Percentiles rank a stretch among this genome's conserved stretches.
Conservation (phyloP, 164 flowering plant genomes). For the Akebia trifoliata region DNA sequence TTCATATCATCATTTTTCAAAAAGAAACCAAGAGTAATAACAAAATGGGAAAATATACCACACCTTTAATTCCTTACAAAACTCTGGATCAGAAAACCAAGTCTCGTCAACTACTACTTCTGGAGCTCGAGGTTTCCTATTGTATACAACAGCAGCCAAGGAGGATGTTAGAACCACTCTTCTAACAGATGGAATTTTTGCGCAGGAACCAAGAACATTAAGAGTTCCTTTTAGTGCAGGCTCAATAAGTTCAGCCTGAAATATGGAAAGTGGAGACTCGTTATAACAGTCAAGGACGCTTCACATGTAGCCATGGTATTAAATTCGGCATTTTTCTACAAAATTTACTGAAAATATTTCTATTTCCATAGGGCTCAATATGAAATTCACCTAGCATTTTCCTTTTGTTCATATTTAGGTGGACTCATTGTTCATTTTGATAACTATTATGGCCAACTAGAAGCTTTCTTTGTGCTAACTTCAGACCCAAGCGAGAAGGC, state of each 20-base stretch:
- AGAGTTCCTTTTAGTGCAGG: conserved; percentile 53
- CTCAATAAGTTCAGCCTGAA: conserved; percentile 45
- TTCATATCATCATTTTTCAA: no score
- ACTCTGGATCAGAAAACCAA: conserved; percentile 40
- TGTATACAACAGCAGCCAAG: conserved; percentile 27
- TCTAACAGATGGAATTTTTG: conserved; percentile 35
- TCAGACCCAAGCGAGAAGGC: no score
- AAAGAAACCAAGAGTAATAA: no score
- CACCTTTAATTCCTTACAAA: conserved; percentile 34
- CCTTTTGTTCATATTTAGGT: no score
- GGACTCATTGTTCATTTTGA: no score
- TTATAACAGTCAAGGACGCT: not conserved
- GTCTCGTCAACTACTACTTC: conserved; percentile 37
- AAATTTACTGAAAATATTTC: no score
- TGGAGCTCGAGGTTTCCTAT: conserved; percentile 23
- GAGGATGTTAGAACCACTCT: conserved; percentile 56
- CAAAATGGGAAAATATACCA: not conserved
- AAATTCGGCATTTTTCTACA: no score
- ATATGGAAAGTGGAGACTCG: not conserved
- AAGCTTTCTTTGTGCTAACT: no score
- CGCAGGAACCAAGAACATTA: conserved; percentile 40
- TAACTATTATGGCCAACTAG: no score
- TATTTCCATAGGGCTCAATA: no score
- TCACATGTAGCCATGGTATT: not conserved
- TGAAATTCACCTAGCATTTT: no score